Evolutionary conservation across 805 yeast species (phyloP), one percentile per base, ranked within the genome.

Genomic region (Yarrowia sp.): DNA sequence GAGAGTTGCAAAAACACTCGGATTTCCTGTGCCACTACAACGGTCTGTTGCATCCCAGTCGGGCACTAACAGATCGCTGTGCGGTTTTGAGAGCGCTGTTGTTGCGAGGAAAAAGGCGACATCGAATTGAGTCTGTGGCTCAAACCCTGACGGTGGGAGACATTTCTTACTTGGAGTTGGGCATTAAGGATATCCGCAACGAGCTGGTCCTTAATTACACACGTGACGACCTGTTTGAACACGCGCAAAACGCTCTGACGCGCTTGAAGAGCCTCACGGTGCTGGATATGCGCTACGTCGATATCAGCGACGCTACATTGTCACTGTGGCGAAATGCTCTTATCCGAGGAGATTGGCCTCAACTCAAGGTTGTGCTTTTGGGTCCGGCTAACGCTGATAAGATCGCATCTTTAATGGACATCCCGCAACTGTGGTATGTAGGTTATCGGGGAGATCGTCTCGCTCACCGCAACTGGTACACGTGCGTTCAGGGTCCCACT

Each of bases 261-360:
- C 21, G 41, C 3, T 11, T 54, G 17, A 7, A 11, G 24, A 38
- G 35, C 19, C 61, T 54, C 2, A 26, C 61, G 5, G 61, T 54
- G 19, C 35, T 54, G 33, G 61, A 54, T 26, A 24, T 54, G 4
- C 44, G 61, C 1, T 54, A 22, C n/a, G 16, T 26, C 9, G 46
- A 36, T 3, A 22, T 54, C 24, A n/a, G 61, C 8, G 61, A 54
- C 7, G 33, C 61, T 12, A 38, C 46, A 2, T 7, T 54, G 17
- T 21, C 46, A 3, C 5, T 54, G 12, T 54, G 61, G 61, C 36
- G 26, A n/a, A 54, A 54, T n/a, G 46, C 61, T 14, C 24, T 54
- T 9, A 6, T 54, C n/a, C 61, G 61, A 6, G 61, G 61, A n/a
- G 61, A 54, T 6, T 36, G 33, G 61, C 61, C 61, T 3, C 14